phyloP scores from a whole-genome alignment of 441 rosid genomes.

The Gossypium aridum region DNA sequence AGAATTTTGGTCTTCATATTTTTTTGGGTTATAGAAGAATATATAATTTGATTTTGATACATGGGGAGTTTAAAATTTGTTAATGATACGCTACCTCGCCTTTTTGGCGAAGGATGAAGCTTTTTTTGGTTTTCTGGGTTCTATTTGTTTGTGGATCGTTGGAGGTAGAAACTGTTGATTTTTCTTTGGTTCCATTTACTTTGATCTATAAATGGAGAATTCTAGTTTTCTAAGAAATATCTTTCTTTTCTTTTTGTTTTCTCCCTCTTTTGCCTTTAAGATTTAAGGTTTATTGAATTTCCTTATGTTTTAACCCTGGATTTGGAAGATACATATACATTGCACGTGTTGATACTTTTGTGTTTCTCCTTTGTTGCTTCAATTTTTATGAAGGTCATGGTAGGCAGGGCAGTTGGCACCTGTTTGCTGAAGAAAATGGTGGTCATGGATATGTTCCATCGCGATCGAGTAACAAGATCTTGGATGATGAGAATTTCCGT shows the following conservation, averaged over 20 bases:
- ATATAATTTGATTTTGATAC: background rate
- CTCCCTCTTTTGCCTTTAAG: background rate
- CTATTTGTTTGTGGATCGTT: background rate
- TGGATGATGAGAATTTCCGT: slow-evolving; percentile 59
- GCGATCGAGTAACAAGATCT: slow-evolving; percentile 51
- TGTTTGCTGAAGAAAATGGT: slow-evolving; percentile 55
- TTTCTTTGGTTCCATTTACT: background rate
- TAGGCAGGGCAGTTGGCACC: slow-evolving; percentile 86
- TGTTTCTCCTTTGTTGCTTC: slow-evolving; percentile 21
- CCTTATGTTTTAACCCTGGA: background rate
- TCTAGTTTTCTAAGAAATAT: background rate
- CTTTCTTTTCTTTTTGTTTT: background rate
- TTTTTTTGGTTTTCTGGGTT: background rate
- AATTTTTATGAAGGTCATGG: slow-evolving; percentile 73
- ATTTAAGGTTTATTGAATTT: background rate
- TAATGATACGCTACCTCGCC: background rate
- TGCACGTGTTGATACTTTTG: slow-evolving; percentile 22
- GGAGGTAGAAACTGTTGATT: background rate
- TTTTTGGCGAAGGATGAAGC: background rate
- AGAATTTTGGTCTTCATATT: background rate
- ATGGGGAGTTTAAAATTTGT: background rate
- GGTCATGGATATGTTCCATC: slow-evolving; percentile 56
- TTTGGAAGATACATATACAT: slow-evolving; percentile 6
- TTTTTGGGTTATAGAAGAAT: background rate
- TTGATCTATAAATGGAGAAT: background rate